Evolutionary conservation across 2,329 filamentous ascomycete genomes (phyloP).

Genomic region (Trichoderma sp.): DNA sequence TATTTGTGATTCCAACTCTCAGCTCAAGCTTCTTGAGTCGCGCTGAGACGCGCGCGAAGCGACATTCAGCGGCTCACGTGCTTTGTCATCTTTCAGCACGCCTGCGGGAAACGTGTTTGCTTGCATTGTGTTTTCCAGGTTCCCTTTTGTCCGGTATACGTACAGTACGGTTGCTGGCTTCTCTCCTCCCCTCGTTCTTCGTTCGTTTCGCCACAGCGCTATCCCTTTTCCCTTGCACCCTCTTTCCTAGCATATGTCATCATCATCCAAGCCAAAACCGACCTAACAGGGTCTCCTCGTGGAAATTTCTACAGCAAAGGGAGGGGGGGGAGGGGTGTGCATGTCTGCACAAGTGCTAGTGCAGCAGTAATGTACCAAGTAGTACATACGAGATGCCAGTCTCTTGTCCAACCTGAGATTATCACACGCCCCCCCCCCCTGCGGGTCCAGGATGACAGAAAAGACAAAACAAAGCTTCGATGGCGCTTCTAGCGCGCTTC

Average conservation of each 20-base stretch:
- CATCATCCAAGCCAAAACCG: neutral
- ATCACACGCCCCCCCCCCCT: neutral
- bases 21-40: neutral
- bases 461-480: slow-evolving; percentile 14
- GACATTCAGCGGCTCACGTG: neutral
- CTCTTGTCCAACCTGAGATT: slow-evolving; percentile 1
- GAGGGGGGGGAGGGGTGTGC: slow-evolving; percentile 4
- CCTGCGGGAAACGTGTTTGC: neutral
- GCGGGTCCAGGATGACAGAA: neutral
- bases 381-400: neutral
- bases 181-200: neutral
- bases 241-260: slow-evolving; percentile 6
- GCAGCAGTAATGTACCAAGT: neutral
- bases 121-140: neutral
- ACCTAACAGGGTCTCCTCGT: slow-evolving; percentile 19
- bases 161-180: neutral
- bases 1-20: too few species aligned
- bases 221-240: neutral
- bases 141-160: neutral
- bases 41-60: neutral
- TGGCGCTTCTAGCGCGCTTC: slow-evolving; percentile 21
- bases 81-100: neutral
- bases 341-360: neutral
- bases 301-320: slow-evolving; percentile 5
- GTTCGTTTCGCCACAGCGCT: neutral